Evolutionary conservation across 169 alveolate species (phyloP), one percentile per base, ranked within the genome.

Genomic region (Amoebophrya sp.): DNA sequence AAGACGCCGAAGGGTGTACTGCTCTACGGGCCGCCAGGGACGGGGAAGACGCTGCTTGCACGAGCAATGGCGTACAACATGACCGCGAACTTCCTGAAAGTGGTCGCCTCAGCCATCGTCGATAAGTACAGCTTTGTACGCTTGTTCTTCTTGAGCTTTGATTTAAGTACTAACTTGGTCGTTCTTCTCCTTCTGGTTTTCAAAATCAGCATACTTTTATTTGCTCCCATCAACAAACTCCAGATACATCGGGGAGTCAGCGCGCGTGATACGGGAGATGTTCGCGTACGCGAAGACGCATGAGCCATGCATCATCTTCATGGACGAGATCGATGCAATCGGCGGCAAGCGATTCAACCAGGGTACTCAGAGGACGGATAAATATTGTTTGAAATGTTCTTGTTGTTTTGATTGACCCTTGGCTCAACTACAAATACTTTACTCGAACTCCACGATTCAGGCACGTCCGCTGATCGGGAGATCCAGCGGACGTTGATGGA

Each of bases 21-120:
- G 43, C 96, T 99, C 92, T 99, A 99, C 92, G 99, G 99, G 2
- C 99, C 99, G 34, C 99, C 99, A 41, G 99, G 99, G 29, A 99
- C 99, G 29, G 99, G 99, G 13, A 98, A 99, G 94, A 99, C 99
- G 31, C 95, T 98, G 18, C 94, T 98, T 69, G 99, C 99, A 7
- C 95, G 99, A 94, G 99, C 99, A 31, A 95, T 98, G 95, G 99
- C 99, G 10, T 96, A 98, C 92, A 98, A 98, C 93, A 97, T 98
- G 95, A 99, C 97, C 91, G 98, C 99, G 90, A 97, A 96, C 93
- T 99, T 99, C 95, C 94, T 98, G 96, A 92, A 92, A 88, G 99
- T 99, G n/a, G 99, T 98, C 1, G 99, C 99, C 0, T 97, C 99
- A 18, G 99, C 99, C 78, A 98, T 98, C 87, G 99, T 99, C 31